A percentile compares a stretch with the other conserved stretches of the same genome.
phyloP scores from a whole-genome alignment of 108 stramenopile genomes.

The Nitzschia inconspicua region DNA sequence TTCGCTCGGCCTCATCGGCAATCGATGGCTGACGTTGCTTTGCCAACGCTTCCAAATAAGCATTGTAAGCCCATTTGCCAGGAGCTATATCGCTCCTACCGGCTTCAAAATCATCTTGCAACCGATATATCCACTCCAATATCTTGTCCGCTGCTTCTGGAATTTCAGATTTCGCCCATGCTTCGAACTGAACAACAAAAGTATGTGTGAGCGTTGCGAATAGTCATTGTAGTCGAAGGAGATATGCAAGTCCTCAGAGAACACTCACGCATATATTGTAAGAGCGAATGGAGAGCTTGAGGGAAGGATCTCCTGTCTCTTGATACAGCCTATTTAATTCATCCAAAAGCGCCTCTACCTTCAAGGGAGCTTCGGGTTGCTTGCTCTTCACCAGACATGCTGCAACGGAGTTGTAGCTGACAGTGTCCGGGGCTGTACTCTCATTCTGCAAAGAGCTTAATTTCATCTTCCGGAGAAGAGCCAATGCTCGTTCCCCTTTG shows the following conservation, averaged over 20 bases:
- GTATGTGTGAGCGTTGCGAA: background rate
- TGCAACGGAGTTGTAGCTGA: conserved; percentile 32
- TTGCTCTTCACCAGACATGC: conserved; percentile 22
- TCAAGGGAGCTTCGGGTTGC: conserved; percentile 7
- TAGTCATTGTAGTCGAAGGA: too few relatives aligned
- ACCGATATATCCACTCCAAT: conserved; percentile 12
- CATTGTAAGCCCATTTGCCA: conserved; percentile 25
- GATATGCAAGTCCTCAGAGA: too few relatives aligned
- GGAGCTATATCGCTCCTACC: conserved; percentile 18
- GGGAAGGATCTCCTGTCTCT: conserved; percentile 7
- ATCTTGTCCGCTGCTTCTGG: conserved; percentile 6
- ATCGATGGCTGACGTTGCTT: conserved; percentile 8
- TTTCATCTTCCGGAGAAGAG: conserved; percentile 22
- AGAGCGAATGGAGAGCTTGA: conserved; percentile 16
- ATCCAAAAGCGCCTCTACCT: conserved; percentile 26
- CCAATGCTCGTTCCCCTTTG: conserved; percentile 13
- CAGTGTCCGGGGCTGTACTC: conserved; percentile 18
- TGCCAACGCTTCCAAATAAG: conserved; percentile 21
- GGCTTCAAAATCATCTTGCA: conserved; percentile 14
- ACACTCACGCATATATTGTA: conserved; percentile 26
- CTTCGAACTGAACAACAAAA: conserved; percentile 2
- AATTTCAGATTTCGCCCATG: conserved; percentile 19
- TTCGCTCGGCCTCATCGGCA: conserved; percentile 13
- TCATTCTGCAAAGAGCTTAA: background rate
- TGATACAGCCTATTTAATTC: conserved; percentile 17